Base-by-base conservation (phyloP, 768 basidiomycete species). In the Hemileccinum impolitum region DNA sequence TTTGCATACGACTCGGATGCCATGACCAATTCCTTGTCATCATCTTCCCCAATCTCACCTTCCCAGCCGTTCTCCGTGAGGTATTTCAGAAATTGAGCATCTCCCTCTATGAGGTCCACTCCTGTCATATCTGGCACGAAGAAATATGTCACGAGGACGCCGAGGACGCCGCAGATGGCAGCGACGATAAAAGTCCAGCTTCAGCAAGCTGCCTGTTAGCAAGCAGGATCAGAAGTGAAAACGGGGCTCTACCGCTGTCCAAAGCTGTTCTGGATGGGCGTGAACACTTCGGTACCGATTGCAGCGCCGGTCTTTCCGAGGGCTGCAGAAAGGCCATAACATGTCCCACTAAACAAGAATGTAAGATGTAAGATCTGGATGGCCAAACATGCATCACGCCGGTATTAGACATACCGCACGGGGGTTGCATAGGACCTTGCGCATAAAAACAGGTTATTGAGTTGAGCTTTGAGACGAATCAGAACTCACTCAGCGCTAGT, bases 271-370 rank as follows among this genome's bases (percentile, higher is more conserved):
- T 82, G 79, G 53, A 86, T 84, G 3, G 84, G 84, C 4, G 81
- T 83, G 61, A 85, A 85, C 1, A 75, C 80, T 58, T 86, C 82
- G 0, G 81, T 83, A 10, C 85, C 84, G 39, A 84, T 51, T n/a
- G 81, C 85, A 18, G 85, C 87, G 4, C 87, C 87, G 2, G 80
- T 71, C 58, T 86, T 86, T 5, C 84, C 84, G 9, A 86, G 65
- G 0, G 83, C 83, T 11, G 84, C 84, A 15, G 79, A 80, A 26
- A 86, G 60, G 3, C 84, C 85, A 50, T 85, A 87, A 62, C 79
- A 83, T 7, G 85, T 82, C 4, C 85, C 87, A 37, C 82, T 77
- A 35, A 35, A 35, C 3, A 46, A 52, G 47, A 45, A 32, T 23
- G 23, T 23, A 39, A 2, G 31, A 26, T 19, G 32, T 39, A 28